Conservation (phyloP, 495 filamentous ascomycete genomes). For the Penicillium taxi region DNA sequence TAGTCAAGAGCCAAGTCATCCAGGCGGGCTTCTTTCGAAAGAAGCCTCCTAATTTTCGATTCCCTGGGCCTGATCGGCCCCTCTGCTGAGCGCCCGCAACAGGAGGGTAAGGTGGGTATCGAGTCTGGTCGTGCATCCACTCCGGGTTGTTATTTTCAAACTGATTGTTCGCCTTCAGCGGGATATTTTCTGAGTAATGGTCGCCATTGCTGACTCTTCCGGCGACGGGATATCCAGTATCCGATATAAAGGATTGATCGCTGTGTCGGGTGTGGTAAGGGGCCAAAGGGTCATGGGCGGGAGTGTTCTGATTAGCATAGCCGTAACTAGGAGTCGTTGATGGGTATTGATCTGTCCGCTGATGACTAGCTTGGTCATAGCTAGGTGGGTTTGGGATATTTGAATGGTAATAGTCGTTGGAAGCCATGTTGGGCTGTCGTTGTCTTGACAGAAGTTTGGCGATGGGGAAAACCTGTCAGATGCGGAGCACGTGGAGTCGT, state of each 20-base stretch:
- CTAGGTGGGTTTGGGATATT: constrained; percentile 36
- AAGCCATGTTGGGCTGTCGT: constrained; percentile 55
- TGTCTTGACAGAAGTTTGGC: constrained; percentile 8
- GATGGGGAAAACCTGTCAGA: no score
- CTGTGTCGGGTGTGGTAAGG: constrained; percentile 34
- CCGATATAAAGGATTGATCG: constrained; percentile 35
- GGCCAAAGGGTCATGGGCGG: constrained; percentile 21
- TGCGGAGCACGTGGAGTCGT: not conserved
- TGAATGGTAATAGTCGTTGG: constrained; percentile 70
- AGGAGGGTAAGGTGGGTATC: constrained; percentile 32
- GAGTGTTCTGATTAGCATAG: constrained; percentile 18
- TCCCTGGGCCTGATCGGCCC: constrained; percentile 7
- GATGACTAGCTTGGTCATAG: constrained; percentile 35
- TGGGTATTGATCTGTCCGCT: constrained; percentile 18
- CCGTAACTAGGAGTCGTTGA: constrained; percentile 23
- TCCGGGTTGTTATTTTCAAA: constrained; percentile 25
- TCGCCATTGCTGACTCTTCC: constrained; percentile 31
- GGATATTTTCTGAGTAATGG: constrained; percentile 47
- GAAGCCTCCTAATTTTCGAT: constrained; percentile 38
- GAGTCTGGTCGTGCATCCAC: constrained; percentile 39
- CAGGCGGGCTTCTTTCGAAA: constrained; percentile 62
- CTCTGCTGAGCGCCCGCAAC: constrained; percentile 19
- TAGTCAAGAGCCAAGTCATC: constrained; percentile 73
- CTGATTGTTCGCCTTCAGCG: constrained; percentile 32
- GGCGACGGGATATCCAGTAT: constrained; percentile 26